Evolutionary conservation across 306 rosid genomes (phyloP).

Genomic region (Neltuma alba): DNA sequence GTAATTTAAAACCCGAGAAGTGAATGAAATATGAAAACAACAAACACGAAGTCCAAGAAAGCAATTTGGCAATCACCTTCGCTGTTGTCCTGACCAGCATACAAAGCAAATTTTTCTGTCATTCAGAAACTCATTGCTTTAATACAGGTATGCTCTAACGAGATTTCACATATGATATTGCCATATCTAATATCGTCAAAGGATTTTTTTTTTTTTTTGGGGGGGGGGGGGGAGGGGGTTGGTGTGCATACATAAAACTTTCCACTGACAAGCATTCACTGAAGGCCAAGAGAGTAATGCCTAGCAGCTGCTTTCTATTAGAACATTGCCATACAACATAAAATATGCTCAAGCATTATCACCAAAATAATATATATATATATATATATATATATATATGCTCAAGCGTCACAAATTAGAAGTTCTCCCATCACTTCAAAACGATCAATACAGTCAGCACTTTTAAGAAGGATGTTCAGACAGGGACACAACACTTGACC

Average conservation of each 20-base stretch:
- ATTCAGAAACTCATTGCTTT: not conserved
- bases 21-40: slow-evolving; percentile 9
- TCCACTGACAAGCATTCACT: slow-evolving; percentile 6
- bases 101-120: not conserved
- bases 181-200: not conserved
- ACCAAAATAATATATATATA: too few species aligned
- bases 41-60: not conserved
- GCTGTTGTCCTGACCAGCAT: not conserved
- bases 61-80: not conserved
- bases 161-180: not conserved
- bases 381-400: too few species aligned
- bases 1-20: slow-evolving; percentile 9
- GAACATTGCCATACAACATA: not conserved
- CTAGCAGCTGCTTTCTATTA: not conserved
- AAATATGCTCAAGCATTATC: slow-evolving; percentile 10
- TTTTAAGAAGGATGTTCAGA: not conserved
- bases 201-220: not conserved
- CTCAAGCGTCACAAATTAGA: not conserved
- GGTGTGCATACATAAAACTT: not conserved
- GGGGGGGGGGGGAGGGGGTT: not conserved
- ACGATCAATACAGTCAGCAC: slow-evolving; percentile 5
- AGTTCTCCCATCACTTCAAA: slow-evolving; percentile 6
- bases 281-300: not conserved
- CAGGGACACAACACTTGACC: slow-evolving; percentile 2
- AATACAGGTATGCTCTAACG: not conserved